Percentiles rank a stretch among this genome's conserved stretches.
Conservation (phyloP, 371 early-diverging fungal species). For the Mortierella sp. region DNA sequence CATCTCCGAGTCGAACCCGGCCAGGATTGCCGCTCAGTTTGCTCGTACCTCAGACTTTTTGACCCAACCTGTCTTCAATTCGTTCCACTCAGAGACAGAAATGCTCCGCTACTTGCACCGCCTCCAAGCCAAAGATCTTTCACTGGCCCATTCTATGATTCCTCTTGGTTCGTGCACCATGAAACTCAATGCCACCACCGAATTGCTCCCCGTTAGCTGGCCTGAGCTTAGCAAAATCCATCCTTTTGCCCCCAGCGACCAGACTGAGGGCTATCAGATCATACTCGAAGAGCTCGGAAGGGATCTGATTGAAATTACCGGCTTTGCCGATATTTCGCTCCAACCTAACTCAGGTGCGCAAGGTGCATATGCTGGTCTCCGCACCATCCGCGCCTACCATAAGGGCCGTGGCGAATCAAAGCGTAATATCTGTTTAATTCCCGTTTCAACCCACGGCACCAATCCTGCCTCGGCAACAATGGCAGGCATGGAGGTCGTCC, state of each 20-base stretch:
- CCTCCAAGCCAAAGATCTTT: conserved; percentile 95
- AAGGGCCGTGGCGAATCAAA: conserved; percentile 81
- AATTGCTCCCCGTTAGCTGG: conserved; percentile 98
- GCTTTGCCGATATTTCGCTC: conserved; percentile 90
- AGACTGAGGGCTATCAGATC: conserved; percentile 89
- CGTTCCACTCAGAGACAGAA: conserved; percentile 96
- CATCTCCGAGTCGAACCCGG: conserved; percentile 56
- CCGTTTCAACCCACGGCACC: conserved; percentile 98
- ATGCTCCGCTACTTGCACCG: conserved; percentile 95
- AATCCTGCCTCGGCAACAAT: conserved; percentile 98
- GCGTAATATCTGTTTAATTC: conserved; percentile 95
- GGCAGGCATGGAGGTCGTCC: conserved; percentile 95
- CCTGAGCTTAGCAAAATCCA: conserved; percentile 95
- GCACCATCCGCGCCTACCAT: conserved; percentile 92
- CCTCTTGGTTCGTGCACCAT: conserved; percentile 98
- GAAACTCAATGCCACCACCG: conserved; percentile 98
- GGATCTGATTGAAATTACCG: conserved; percentile 91
- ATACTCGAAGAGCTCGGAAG: conserved; percentile 87
- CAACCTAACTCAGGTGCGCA: conserved; percentile 99
- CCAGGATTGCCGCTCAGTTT: conserved; percentile 65
- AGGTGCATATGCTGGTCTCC: conserved; percentile 97
- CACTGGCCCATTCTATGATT: conserved; percentile 97
- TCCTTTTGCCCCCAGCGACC: conserved; percentile 94
- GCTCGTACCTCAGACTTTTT: conserved; percentile 81
- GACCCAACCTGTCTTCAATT: conserved; percentile 92